Conservation (phyloP, 176 grass and related monocot genomes). For the Bolboschoenus planiculmis region DNA sequence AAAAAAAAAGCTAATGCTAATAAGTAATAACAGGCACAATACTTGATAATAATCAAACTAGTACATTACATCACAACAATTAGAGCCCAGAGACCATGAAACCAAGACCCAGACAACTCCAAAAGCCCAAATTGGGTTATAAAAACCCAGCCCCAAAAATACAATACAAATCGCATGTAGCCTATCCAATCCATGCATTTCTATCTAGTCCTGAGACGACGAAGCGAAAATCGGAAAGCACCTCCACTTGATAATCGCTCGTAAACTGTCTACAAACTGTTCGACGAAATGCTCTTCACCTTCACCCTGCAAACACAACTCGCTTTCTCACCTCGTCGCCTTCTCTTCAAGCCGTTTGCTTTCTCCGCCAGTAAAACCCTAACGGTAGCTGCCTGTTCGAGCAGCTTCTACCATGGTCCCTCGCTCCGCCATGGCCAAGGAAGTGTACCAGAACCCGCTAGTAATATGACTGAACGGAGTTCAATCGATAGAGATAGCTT, state of each 20-base stretch:
- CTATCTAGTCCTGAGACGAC: not conserved
- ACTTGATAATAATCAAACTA: no score
- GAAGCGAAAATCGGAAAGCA: not conserved
- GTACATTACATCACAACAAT: not conserved
- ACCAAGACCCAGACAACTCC: not conserved
- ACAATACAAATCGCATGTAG: not conserved
- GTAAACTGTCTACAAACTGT: not conserved
- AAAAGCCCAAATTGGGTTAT: not conserved
- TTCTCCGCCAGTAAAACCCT: slow-evolving; percentile 4
- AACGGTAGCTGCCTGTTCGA: slow-evolving; percentile 6
- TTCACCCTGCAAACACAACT: slow-evolving; percentile 6
- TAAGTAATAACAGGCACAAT: no score
- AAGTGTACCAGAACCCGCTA: not conserved
- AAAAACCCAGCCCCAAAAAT: not conserved
- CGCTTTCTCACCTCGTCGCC: slow-evolving; percentile 13
- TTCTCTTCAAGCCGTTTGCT: slow-evolving; percentile 24
- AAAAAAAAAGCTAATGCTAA: no score
- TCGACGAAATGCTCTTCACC: slow-evolving; percentile 17
- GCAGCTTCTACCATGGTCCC: slow-evolving; percentile 38
- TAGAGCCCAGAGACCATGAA: not conserved
- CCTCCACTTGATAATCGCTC: not conserved
- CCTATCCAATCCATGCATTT: not conserved
- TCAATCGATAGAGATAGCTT: slow-evolving; percentile 28
- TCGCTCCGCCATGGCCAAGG: slow-evolving; percentile 44
- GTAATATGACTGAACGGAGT: not conserved